phyloP scores from a whole-genome alignment of 2,329 filamentous ascomycete species.

The Aspergillus chevalieri region DNA sequence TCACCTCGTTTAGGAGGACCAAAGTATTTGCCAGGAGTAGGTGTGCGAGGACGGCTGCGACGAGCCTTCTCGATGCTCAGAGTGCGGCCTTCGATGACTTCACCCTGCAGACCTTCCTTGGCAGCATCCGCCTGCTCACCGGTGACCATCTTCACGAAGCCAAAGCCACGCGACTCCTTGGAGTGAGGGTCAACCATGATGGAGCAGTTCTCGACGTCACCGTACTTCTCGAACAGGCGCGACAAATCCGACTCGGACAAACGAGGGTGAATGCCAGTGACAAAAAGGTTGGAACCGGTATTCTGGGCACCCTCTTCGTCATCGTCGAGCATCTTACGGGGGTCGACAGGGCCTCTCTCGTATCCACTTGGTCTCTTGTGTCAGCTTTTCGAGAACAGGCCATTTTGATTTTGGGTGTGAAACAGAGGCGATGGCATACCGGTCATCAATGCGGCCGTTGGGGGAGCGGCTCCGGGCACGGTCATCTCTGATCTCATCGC shows the following conservation, averaged over 20 bases:
- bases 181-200: constrained; percentile 99
- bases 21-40: constrained; percentile 98
- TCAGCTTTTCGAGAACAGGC: neutral
- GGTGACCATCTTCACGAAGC: constrained; percentile 98
- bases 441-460: constrained; percentile 50
- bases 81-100: constrained; percentile 89
- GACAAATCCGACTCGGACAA: constrained; percentile 85
- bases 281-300: constrained; percentile 95
- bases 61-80: constrained; percentile 98
- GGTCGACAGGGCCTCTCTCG: constrained; percentile 32
- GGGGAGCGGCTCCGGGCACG: constrained; percentile 61
- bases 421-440: constrained; percentile 32
- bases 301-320: constrained; percentile 77
- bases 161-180: constrained; percentile 96
- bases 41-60: constrained; percentile 86
- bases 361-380: constrained; percentile 28
- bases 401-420: neutral
- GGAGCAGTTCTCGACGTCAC: constrained; percentile 97
- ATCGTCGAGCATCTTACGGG: constrained; percentile 39
- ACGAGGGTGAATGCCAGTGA: constrained; percentile 93
- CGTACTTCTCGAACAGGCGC: constrained; percentile 96
- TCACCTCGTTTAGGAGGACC: constrained; percentile 94
- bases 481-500: constrained; percentile 48
- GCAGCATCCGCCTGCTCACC: constrained; percentile 93
- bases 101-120: constrained; percentile 91